phyloP scores from a whole-genome alignment of 2,329 filamentous ascomycete genomes.

The Diaporthe ampelina region DNA sequence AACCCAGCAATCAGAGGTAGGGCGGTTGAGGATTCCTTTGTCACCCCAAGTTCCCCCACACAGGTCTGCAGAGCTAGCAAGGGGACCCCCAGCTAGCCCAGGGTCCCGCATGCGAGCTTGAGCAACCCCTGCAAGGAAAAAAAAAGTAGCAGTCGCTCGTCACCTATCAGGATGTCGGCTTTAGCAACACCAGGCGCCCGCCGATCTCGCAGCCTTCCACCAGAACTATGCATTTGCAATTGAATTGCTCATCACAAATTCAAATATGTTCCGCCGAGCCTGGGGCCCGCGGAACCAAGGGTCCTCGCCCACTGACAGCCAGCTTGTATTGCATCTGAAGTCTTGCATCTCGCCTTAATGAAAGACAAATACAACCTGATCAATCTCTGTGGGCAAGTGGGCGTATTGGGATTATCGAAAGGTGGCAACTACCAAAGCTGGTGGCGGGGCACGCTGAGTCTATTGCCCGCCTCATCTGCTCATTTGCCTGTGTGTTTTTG shows the following conservation, averaged over 20 bases:
- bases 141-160: background rate
- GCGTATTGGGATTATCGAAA: background rate
- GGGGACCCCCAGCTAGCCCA: conserved; percentile 19
- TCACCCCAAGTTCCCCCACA: conserved; percentile 37
- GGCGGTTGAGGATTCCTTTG: conserved; percentile 25
- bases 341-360: background rate
- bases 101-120: conserved; percentile 33
- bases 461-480: background rate
- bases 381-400: background rate
- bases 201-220: conserved; percentile 27
- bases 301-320: background rate
- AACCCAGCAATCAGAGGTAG: background rate
- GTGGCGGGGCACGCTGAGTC: background rate
- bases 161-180: conserved; percentile 28
- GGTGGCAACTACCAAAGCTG: background rate
- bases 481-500: background rate
- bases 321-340: background rate
- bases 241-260: conserved; percentile 34
- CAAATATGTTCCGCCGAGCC: conserved; percentile 21
- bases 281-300: background rate
- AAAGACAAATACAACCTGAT: background rate
- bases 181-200: conserved; percentile 23
- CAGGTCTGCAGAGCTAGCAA: conserved; percentile 24
- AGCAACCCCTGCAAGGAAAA: conserved; percentile 28
- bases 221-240: conserved; percentile 27